Evolutionary conservation across 169 alveolate species (phyloP), one percentile per base, ranked within the genome.

Genomic region (Plasmodium berghei): DNA sequence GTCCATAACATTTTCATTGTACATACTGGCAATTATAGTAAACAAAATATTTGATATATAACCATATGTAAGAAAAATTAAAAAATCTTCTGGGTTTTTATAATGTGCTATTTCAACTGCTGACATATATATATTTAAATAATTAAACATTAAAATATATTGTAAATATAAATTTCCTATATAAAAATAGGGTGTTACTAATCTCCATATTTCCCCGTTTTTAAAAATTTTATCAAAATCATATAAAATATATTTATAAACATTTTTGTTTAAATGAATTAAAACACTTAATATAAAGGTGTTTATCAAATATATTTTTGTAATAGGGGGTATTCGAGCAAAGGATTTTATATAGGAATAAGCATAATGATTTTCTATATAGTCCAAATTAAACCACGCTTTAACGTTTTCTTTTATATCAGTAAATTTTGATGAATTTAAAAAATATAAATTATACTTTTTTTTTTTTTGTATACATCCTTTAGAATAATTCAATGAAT

Each of bases 121-220:
- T 12, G 95, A 75, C 96, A 93, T 93, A 73, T 93, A 93, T 28
- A 85, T 73, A 56, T 87, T 88, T 48, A 88, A 83, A 20, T 93
- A 93, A 52, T 87, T 89, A 49, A 91, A 74, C 94, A 93, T 91
- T 49, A 93, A 87, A 24, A 91, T 34, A 58, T 93, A 94, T 20
- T 87, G 90, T n/a, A 93, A 67, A 87, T 93, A 93, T 22, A 93
- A 91, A 74, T 83, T 94, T 5, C 96, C 96, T 49, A 92, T 92
- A 67, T 86, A 71, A n/a, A 93, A 87, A 67, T 83, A 93, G 14
- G 96, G 96, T 6, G 96, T 89, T 20, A 92, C 18, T 58, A 93
- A 56, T 20, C 96, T 85, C 96, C 96, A 93, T 18, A 87, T 20
- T 67, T 93, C 92, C n/a, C 94, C 88, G n/a, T 87, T 59, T 56